Base-by-base conservation (phyloP, 306 rosid genomes). In the Comarum palustre region DNA sequence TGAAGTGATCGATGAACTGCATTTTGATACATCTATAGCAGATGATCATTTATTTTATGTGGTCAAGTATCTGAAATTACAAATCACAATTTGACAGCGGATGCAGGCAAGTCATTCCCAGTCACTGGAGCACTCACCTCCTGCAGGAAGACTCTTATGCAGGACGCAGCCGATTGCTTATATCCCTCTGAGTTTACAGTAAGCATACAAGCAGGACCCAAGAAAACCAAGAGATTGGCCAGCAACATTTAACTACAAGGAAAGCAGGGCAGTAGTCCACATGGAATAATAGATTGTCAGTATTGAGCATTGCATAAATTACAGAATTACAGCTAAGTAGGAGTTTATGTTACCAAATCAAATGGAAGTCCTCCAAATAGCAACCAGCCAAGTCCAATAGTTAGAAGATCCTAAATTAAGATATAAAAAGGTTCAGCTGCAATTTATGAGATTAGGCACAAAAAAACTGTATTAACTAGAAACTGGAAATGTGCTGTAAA, bases 121-220 rank as follows among this genome's bases (percentile, higher is more conserved):
- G 43, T 72, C 68, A 72, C 46, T 39, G 36, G 59, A 31, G 69
- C 39, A 32, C 22, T 51, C 57, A 24, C 34, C 72, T 57, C 59
- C 63, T 41, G 51, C 10, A 50, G 65, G 73, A 29, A 43, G 75
- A 58, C 66, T 15, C 41, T 75, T 39, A 46, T 47, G 39, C 61
- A 32, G 64, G 57, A 46, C 47, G 64, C 54, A 32, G 64, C 47
- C 57, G 16, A 52, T 68, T 47, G 43, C 57, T 84, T 80, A 92
- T 55, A 79, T 81, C 76, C 88, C 93, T 74, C 60, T 82, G 68
- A 89, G 74, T 78, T 93, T 89, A 72, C 80, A 87, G 60, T 66
- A 87, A 39, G 98, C 93, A 80, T 93, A 89, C 51, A 89, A 74
- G 77, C 87, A 79, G 24, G 96, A 89, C 7, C 98, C 98, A 29